Percentiles rank a stretch among this genome's conserved stretches.
phyloP scores from a whole-genome alignment of 2,329 filamentous ascomycete genomes.

The Fusarium acutatum region DNA sequence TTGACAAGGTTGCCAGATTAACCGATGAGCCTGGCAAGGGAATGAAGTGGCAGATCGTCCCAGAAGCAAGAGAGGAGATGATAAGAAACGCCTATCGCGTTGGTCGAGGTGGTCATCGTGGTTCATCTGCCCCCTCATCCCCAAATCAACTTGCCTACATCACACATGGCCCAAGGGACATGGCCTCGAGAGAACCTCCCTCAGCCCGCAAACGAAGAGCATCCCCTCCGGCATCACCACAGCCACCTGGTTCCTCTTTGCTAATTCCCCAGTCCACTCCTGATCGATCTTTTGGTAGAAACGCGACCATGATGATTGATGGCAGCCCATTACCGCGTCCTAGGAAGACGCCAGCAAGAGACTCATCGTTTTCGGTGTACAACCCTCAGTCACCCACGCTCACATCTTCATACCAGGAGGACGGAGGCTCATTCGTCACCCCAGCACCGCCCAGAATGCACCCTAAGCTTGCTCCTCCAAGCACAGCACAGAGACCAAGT shows the following conservation, averaged over 20 bases:
- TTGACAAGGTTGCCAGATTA: slow-evolving; percentile 89
- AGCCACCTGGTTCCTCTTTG: slow-evolving; percentile 59
- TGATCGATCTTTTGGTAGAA: slow-evolving; percentile 50
- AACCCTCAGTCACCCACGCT: slow-evolving; percentile 67
- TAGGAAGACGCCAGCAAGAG: slow-evolving; percentile 56
- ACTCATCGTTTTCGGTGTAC: slow-evolving; percentile 58
- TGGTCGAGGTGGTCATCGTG: slow-evolving; percentile 70
- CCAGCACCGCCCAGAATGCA: slow-evolving; percentile 78
- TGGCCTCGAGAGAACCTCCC: slow-evolving; percentile 59
- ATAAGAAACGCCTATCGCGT: slow-evolving; percentile 74
- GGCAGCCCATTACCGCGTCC: slow-evolving; percentile 69
- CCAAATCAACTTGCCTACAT: slow-evolving; percentile 68
- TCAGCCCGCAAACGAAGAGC: slow-evolving; percentile 67
- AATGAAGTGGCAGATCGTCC: slow-evolving; percentile 97
- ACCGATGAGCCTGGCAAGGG: slow-evolving; percentile 97
- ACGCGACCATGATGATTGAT: slow-evolving; percentile 57
- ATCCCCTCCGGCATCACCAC: slow-evolving; percentile 64
- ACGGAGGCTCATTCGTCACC: slow-evolving; percentile 70
- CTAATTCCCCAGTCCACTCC: slow-evolving; percentile 66
- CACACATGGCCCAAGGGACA: slow-evolving; percentile 65
- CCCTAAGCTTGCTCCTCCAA: slow-evolving; percentile 79
- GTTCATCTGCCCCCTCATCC: slow-evolving; percentile 77
- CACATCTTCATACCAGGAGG: slow-evolving; percentile 71
- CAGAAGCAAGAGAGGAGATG: slow-evolving; percentile 87
- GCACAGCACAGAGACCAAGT: slow-evolving; percentile 81